Percentiles rank a stretch among this genome's conserved stretches.
Evolutionary conservation across 2,329 filamentous ascomycete genomes (phyloP).

Genomic region (Xylariaceae sp.): DNA sequence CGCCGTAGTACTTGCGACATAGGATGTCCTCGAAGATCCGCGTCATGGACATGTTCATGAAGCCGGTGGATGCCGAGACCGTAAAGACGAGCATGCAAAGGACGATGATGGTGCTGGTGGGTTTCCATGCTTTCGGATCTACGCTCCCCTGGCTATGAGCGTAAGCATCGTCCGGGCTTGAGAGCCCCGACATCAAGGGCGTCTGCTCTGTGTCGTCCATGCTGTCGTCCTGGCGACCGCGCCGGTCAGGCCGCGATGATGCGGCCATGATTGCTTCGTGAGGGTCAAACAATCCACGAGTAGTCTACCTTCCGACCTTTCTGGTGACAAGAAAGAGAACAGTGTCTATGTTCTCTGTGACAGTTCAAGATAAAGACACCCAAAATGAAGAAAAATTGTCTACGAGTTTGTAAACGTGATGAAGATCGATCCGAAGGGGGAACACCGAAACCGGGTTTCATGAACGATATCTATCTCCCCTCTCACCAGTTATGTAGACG

Average conservation of each 20-base stretch:
- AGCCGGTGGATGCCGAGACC: slow-evolving; percentile 25
- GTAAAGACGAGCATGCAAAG: slow-evolving; percentile 32
- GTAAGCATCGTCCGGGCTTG: too few relatives aligned
- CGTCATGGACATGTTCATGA: slow-evolving; percentile 32
- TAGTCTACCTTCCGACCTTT: too few relatives aligned
- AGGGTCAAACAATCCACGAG: too few relatives aligned
- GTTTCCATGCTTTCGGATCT: slow-evolving; percentile 10
- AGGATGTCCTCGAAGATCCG: slow-evolving; percentile 37
- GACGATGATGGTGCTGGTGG: slow-evolving; percentile 24
- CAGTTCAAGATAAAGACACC: too few relatives aligned
- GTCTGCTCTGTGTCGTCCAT: slow-evolving; percentile 11
- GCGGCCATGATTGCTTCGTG: slow-evolving; percentile 1
- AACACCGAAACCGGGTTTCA: too few relatives aligned
- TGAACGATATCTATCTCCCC: too few relatives aligned
- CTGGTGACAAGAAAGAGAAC: too few relatives aligned
- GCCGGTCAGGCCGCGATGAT: slow-evolving; percentile 1
- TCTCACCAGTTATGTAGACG: too few relatives aligned
- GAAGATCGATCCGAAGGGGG: too few relatives aligned
- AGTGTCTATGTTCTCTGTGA: too few relatives aligned
- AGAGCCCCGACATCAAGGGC: slow-evolving; percentile 5
- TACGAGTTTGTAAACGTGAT: too few relatives aligned
- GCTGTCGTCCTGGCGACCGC: slow-evolving; percentile 5
- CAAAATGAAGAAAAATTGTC: too few relatives aligned
- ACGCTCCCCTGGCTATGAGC: background rate
- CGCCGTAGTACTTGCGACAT: slow-evolving; percentile 35